A percentile compares a stretch with the other conserved stretches of the same genome.
phyloP scores from a whole-genome alignment of 306 rosid species.

The Cicer judaicum region DNA sequence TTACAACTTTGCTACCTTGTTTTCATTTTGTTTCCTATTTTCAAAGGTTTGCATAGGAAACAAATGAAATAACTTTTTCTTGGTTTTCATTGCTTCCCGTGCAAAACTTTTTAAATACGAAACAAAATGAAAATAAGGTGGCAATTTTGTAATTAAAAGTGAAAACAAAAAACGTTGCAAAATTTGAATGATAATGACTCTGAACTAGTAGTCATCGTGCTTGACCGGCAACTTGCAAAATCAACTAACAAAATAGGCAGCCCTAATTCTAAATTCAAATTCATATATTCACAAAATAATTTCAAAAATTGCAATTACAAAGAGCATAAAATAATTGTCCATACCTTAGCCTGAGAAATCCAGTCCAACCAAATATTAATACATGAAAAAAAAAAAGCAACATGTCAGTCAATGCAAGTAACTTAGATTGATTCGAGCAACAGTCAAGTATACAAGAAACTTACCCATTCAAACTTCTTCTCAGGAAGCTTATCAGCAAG shows the following conservation, averaged over 20 bases:
- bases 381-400: constrained; percentile 56
- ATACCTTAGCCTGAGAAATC: constrained; percentile 83
- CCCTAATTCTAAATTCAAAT: constrained; percentile 11
- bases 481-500: constrained; percentile 90
- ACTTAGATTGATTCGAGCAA: constrained; percentile 39
- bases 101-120: neutral
- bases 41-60: neutral
- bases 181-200: constrained; percentile 29
- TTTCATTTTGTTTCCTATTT: neutral
- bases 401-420: constrained; percentile 47
- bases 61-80: neutral
- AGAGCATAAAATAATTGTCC: constrained; percentile 30
- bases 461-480: constrained; percentile 89
- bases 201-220: constrained; percentile 8
- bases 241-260: constrained; percentile 1
- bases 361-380: constrained; percentile 43
- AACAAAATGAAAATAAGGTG: neutral
- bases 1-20: neutral
- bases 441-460: constrained; percentile 36
- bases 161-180: constrained; percentile 3
- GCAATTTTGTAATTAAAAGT: neutral
- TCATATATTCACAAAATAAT: constrained; percentile 31
- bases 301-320: constrained; percentile 16
- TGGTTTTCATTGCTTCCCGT: neutral
- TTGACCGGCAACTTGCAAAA: constrained; percentile 34